Conservation (phyloP, 2,329 filamentous ascomycete genomes). For the Aspergillus neoniger region DNA sequence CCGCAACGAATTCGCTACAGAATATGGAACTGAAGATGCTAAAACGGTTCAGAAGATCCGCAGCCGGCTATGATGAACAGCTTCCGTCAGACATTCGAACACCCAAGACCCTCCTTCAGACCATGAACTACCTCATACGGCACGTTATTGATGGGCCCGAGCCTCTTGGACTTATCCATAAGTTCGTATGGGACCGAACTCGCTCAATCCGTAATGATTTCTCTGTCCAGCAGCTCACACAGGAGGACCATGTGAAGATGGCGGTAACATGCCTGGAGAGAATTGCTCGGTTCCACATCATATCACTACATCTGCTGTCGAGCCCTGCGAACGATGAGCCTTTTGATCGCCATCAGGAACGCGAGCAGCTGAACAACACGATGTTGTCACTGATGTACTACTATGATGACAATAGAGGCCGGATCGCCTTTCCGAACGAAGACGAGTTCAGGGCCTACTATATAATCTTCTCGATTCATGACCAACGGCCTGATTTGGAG, state of each 20-base stretch:
- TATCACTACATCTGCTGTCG: constrained; percentile 62
- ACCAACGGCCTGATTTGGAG: constrained; percentile 57
- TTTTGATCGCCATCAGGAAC: constrained; percentile 61
- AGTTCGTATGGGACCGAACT: constrained; percentile 67
- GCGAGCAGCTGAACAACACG: constrained; percentile 65
- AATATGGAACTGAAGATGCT: constrained; percentile 55
- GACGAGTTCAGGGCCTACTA: constrained; percentile 66
- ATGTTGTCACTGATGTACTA: constrained; percentile 63
- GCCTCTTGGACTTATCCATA: constrained; percentile 56
- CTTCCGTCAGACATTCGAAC: constrained; percentile 65
- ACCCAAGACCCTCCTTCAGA: constrained; percentile 51
- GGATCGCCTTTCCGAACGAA: constrained; percentile 57
- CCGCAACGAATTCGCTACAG: constrained; percentile 35
- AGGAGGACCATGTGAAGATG: constrained; percentile 56
- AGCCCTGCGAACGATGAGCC: constrained; percentile 53
- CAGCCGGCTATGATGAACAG: constrained; percentile 64
- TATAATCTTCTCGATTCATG: constrained; percentile 58
- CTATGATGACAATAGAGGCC: constrained; percentile 57
- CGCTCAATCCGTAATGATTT: constrained; percentile 67
- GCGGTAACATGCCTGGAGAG: constrained; percentile 64
- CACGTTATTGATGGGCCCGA: constrained; percentile 54
- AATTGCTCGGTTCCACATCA: constrained; percentile 65
- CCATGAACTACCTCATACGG: constrained; percentile 52
- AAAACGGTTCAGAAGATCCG: constrained; percentile 64
- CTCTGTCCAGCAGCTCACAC: constrained; percentile 62